A percentile compares a stretch with the other conserved stretches of the same genome.
phyloP scores from a whole-genome alignment of 495 filamentous ascomycete genomes.

The Daldinia decipiens region DNA sequence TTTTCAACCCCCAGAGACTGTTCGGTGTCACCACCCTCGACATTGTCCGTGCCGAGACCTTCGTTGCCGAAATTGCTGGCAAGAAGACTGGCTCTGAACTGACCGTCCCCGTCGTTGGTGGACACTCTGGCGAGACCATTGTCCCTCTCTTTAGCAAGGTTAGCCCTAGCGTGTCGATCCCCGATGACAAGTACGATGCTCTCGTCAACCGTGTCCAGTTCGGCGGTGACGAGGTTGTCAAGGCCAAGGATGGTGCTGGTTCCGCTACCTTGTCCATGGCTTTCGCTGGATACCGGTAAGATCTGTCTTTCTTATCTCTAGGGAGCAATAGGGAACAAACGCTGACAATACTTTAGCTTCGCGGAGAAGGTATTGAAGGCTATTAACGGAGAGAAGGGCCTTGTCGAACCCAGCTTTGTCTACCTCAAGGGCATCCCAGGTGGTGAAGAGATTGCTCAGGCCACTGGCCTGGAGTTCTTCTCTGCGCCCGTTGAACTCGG shows the following conservation, averaged over 20 bases:
- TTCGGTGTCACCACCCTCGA: constrained; percentile 99
- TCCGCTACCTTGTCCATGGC: constrained; percentile 98
- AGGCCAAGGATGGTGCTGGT: constrained; percentile 83
- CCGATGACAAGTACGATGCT: constrained; percentile 83
- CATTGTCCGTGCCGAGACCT: constrained; percentile 97
- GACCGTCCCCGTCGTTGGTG: constrained; percentile 91
- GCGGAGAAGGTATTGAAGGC: constrained; percentile 94
- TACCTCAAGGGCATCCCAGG: constrained; percentile 91
- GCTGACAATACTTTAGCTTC: constrained; percentile 67
- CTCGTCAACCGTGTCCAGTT: constrained; percentile 96
- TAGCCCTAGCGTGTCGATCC: constrained; percentile 80
- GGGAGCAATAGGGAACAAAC: background rate
- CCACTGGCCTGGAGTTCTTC: constrained; percentile 90
- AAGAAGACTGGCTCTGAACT: constrained; percentile 82
- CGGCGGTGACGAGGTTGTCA: constrained; percentile 97
- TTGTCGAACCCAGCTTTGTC: constrained; percentile 93
- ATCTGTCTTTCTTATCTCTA: background rate
- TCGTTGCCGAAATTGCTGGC: constrained; percentile 86
- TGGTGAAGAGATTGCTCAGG: constrained; percentile 83
- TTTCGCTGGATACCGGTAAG: constrained; percentile 90
- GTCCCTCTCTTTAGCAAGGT: constrained; percentile 96
- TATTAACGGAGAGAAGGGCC: constrained; percentile 83
- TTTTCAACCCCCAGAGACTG: constrained; percentile 92
- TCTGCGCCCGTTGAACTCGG: constrained; percentile 94
- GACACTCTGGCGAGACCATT: constrained; percentile 97